These are phyloP conservation scores for Pneumocystis murina DNA, from an alignment of 1,139 yeast species.

Conservation along the genomic window DNA sequence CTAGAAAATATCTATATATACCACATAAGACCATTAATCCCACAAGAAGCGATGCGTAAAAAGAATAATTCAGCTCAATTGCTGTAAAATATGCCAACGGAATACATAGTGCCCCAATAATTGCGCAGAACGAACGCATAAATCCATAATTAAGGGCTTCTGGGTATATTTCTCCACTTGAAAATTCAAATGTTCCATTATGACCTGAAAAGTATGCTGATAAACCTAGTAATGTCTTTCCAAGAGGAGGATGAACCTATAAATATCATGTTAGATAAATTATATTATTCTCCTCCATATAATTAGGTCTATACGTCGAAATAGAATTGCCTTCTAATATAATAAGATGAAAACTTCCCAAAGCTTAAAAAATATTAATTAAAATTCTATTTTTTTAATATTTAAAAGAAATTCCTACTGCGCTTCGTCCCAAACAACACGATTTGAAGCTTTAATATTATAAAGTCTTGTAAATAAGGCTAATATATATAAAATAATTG, in stretches of 20 bases:
- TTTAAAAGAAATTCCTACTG: conserved; percentile 34
- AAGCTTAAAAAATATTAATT: conserved; percentile 30
- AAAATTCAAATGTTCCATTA: conserved; percentile 91
- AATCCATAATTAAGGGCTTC: conserved; percentile 72
- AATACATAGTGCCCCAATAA: conserved; percentile 77
- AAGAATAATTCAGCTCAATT: conserved; percentile 66
- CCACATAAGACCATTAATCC: conserved; percentile 50
- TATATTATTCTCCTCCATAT: neutral
- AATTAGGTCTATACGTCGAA: conserved; percentile 44
- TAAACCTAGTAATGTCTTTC: conserved; percentile 90
- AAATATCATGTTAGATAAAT: neutral
- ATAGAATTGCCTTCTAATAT: conserved; percentile 81
- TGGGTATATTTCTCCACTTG: conserved; percentile 74
- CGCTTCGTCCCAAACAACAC: conserved; percentile 94
- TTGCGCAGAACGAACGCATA: conserved; percentile 89
- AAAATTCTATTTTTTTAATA: conserved; percentile 12
- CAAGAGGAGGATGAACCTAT: conserved; percentile 79
- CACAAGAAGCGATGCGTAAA: conserved; percentile 76
- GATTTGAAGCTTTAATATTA: conserved; percentile 43
- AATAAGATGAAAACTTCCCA: conserved; percentile 89
- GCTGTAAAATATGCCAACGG: conserved; percentile 90
- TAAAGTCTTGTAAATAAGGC: conserved; percentile 57
- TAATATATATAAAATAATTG: conserved; percentile 41
- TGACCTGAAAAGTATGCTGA: conserved; percentile 91
- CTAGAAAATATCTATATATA: neutral